Percentiles rank a stretch among this genome's conserved stretches.
phyloP scores from a whole-genome alignment of 306 rosid species.

The Corylus heterophylla region DNA sequence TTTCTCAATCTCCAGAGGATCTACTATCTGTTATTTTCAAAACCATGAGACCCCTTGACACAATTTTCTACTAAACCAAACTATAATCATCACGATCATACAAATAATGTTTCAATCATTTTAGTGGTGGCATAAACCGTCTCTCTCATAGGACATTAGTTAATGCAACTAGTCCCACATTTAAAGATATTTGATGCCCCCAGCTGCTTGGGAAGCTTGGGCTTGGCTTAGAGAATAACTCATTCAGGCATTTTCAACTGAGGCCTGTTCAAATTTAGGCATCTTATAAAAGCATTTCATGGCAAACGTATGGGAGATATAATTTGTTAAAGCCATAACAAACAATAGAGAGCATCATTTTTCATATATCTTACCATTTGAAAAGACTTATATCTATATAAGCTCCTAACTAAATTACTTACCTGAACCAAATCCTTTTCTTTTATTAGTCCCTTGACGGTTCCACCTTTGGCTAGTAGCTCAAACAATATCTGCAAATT shows the following conservation, averaged over 20 bases:
- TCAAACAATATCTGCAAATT: slow-evolving; percentile 74
- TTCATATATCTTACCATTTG: background rate
- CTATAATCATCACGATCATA: background rate
- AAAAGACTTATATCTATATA: background rate
- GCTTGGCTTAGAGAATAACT: slow-evolving; percentile 13
- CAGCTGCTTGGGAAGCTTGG: background rate
- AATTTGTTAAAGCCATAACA: background rate
- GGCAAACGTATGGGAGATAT: background rate
- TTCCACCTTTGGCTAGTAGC: slow-evolving; percentile 90
- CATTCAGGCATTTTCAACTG: slow-evolving; percentile 1
- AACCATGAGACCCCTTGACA: slow-evolving; percentile 1
- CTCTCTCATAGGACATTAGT: background rate
- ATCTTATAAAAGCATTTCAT: background rate
- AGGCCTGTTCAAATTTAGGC: background rate
- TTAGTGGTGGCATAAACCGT: background rate
- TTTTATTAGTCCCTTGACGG: slow-evolving; percentile 71
- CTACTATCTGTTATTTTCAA: slow-evolving; percentile 64
- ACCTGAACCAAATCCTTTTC: slow-evolving; percentile 94
- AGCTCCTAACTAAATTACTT: slow-evolving; percentile 27
- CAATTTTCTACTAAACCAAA: background rate
- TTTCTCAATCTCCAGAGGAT: slow-evolving; percentile 80
- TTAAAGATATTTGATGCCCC: background rate
- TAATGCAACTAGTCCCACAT: background rate
- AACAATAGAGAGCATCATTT: background rate
- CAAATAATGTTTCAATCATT: background rate